Evolutionary conservation across 2,329 filamentous ascomycete genomes (phyloP), one percentile per base, ranked within the genome.

Genomic region (Trichoderma koningiopsis): DNA sequence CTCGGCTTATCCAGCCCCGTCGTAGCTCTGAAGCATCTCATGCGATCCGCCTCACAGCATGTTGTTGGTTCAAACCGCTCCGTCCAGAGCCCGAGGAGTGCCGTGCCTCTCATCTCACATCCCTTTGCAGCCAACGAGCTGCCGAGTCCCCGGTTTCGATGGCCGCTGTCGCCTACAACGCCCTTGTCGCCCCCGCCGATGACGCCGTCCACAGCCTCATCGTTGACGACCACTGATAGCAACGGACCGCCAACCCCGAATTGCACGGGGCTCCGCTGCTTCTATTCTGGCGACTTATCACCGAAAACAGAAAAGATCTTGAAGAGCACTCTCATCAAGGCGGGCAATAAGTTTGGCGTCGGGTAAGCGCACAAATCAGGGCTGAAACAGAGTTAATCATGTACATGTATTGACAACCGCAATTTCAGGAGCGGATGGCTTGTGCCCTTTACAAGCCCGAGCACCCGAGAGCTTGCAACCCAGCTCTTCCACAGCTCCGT

Each of bases 401-500:
- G 14, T 47, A 58, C 1, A 19, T 49, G 16, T 49, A 58, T 52
- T 67, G 2, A 59, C 63, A 64, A 37, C 16, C 19, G 16, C 33
- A 63, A 29, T 35, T 40, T 47, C 68, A 84, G 81, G 29, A 74
- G 78, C 35, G 77, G 81, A 55, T 83, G 82, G 77, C 80, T 87
- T 8, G 79, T 83, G 0, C 78, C 83, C 0, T 79, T 84, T 14
- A 77, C 81, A 14, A 80, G 80, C 4, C 79, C 84, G 2, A 76
- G 81, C 2, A 75, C 79, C 0, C 83, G 82, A 55, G 82, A 83
- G 27, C 77, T 88, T 7, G 84, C 84, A 3, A 79, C 79, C 52
- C 83, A 86, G 62, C 80, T 91, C 19, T 81, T 90, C 59, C 81
- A 83, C 66, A 83, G 84, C 68, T 90, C 87, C 33, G 80, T 89